Base-by-base conservation (phyloP, 75 land plant species). In the Larix kaempferi region DNA sequence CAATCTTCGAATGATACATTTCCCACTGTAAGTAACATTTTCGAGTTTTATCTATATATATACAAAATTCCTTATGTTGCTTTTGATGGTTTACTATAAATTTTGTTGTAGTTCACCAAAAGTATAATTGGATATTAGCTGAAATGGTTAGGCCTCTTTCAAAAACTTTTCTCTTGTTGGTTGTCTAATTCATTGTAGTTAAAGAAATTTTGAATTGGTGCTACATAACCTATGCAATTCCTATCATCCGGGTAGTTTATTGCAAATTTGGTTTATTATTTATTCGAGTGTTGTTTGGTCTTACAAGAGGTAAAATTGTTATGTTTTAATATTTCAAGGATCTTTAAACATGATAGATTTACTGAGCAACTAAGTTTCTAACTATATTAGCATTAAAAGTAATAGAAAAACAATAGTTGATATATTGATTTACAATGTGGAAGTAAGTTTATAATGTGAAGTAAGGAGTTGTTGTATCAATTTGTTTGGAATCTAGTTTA, bases 1-100 rank as follows among this genome's bases (percentile, higher is more conserved):
- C 99, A 96, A 64, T 96, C 99, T 71, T 96, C 98, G 29, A 96
- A 96, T 84, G 99, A 96, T 57, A 94, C 99, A 11, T 96, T 96
- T 80, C 99, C 99, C 54, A 96, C 99, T 75, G 99, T 92, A 78
- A 76, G 88, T 74, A 44, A 67, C 5, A 4, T 4, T 67, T 22
- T 67, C 16, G 33, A 19, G 39, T 6, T 74, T 2, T 29, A 29
- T 59, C 26, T 6, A 61, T 4, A 35, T 29, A 65, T 74, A 74
- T 15, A 54, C 3, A 54, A 52, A 1, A 54, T 52, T 22, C 16
- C 1, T 29, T 56, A 74, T 15, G 26, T 56, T 52, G 23, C 3
- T 74, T 22, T 74, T 19, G 5, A 19, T 74, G 5, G 62, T 41
- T 73, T 44, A 19, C 33, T 17, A 63, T 25, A 3, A 33, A 19